A percentile compares a stretch with the other conserved stretches of the same genome.
These are phyloP conservation scores for Triglochin maritima DNA, from an alignment of 106 monocot genomes.

Conservation along the genomic window DNA sequence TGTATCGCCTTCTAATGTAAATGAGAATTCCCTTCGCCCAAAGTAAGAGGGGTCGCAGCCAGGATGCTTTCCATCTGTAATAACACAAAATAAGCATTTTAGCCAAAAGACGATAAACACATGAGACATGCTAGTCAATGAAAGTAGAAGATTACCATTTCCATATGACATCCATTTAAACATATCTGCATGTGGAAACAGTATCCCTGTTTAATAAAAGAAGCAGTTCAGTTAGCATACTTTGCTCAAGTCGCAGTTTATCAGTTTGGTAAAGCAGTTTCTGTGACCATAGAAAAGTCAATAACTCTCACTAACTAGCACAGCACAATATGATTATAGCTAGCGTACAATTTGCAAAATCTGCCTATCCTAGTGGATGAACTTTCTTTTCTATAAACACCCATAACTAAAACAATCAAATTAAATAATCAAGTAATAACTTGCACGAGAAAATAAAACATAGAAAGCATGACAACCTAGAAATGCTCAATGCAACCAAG, in stretches of 20 bases:
- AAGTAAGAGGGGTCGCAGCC: conserved; percentile 71
- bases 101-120: background rate
- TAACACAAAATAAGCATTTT: background rate
- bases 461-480: too few relatives aligned
- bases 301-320: too few relatives aligned
- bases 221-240: background rate
- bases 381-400: background rate
- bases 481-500: too few relatives aligned
- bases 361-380: too few relatives aligned
- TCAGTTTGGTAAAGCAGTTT: too few relatives aligned
- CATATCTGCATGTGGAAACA: conserved; percentile 79
- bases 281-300: too few relatives aligned
- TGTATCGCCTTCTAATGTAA: conserved; percentile 73
- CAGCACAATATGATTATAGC: too few relatives aligned
- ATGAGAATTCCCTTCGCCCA: conserved; percentile 81
- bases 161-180: conserved; percentile 97
- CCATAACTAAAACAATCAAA: background rate
- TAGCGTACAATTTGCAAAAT: too few relatives aligned
- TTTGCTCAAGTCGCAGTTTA: too few relatives aligned
- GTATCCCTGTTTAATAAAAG: conserved; percentile 55
- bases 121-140: background rate
- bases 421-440: too few relatives aligned
- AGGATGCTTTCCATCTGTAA: conserved; percentile 90
- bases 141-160: conserved; percentile 45
- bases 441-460: too few relatives aligned